A percentile compares a stretch with the other conserved stretches of the same genome.
Conservation (phyloP, 768 basidiomycete genomes). For the Scleroderma bovista region DNA sequence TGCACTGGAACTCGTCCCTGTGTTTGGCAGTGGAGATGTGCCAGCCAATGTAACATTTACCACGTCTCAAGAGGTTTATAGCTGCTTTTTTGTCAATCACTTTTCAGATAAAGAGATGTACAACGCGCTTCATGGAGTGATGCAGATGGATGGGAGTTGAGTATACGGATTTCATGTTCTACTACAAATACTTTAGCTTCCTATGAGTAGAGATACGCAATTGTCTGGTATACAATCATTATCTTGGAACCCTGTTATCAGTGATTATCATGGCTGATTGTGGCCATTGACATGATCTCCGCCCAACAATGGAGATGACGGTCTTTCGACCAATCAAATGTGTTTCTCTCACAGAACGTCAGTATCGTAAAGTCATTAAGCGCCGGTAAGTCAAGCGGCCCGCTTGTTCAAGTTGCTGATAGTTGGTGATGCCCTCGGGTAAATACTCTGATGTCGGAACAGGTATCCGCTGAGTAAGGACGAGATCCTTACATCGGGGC, state of each 20-base stretch:
- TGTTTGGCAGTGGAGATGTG: neutral
- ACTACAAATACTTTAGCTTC: neutral
- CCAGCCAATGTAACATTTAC: neutral
- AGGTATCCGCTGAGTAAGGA: too few species aligned
- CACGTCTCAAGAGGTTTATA: neutral
- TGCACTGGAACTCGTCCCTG: neutral
- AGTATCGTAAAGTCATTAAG: neutral
- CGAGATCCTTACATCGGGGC: too few species aligned
- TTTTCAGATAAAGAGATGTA: neutral
- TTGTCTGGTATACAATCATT: neutral
- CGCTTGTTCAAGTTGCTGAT: neutral
- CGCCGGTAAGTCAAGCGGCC: neutral
- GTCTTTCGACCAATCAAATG: neutral
- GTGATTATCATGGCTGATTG: neutral
- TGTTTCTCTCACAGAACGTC: neutral
- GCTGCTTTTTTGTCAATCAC: neutral
- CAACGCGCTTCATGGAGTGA: neutral
- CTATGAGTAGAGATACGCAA: neutral
- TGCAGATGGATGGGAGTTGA: neutral
- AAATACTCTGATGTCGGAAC: too few species aligned
- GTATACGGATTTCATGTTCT: neutral
- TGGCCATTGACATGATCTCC: too few species aligned
- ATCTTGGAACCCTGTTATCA: neutral
- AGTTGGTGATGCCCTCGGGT: too few species aligned
- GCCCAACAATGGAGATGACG: neutral